Conservation (phyloP, 768 basidiomycete species). For the Suillus brevipes region DNA sequence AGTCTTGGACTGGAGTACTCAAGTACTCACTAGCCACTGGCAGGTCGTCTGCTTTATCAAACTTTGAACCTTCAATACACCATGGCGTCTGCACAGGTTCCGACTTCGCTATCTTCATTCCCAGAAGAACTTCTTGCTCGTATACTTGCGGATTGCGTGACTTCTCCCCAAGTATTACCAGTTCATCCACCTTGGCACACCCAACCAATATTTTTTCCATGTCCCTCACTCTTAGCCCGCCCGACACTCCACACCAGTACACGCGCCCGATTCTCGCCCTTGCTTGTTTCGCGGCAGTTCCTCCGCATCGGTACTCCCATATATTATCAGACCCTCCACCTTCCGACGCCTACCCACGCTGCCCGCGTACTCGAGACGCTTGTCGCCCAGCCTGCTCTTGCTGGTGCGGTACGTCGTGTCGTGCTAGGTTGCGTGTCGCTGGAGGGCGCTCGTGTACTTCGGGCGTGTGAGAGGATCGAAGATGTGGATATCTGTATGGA, state of each 20-base stretch:
- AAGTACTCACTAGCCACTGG: no score
- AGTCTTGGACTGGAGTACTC: background rate
- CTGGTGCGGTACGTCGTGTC: conserved; percentile 41
- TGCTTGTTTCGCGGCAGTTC: conserved; percentile 54
- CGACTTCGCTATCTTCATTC: conserved; percentile 28
- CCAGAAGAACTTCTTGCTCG: conserved; percentile 49
- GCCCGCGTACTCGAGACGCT: conserved; percentile 40
- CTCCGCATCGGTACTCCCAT: conserved; percentile 58
- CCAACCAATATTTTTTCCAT: conserved; percentile 14
- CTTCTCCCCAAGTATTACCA: conserved; percentile 20
- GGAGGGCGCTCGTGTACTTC: conserved; percentile 41
- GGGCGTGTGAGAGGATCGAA: conserved; percentile 28
- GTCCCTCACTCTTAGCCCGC: conserved; percentile 9
- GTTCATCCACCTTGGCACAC: conserved; percentile 27
- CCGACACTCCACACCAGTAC: conserved; percentile 9
- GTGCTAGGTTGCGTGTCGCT: conserved; percentile 43
- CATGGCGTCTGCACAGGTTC: background rate
- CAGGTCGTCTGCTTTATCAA: background rate
- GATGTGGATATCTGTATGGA: conserved; percentile 43
- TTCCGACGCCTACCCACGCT: conserved; percentile 43
- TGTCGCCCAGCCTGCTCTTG: conserved; percentile 36
- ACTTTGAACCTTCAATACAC: background rate
- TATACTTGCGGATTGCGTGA: conserved; percentile 38
- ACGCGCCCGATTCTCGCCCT: conserved; percentile 37
- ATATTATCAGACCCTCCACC: conserved; percentile 52